Evolutionary conservation across 805 yeast genomes (phyloP).

Genomic region (Lipomyces spencermartinsiae): DNA sequence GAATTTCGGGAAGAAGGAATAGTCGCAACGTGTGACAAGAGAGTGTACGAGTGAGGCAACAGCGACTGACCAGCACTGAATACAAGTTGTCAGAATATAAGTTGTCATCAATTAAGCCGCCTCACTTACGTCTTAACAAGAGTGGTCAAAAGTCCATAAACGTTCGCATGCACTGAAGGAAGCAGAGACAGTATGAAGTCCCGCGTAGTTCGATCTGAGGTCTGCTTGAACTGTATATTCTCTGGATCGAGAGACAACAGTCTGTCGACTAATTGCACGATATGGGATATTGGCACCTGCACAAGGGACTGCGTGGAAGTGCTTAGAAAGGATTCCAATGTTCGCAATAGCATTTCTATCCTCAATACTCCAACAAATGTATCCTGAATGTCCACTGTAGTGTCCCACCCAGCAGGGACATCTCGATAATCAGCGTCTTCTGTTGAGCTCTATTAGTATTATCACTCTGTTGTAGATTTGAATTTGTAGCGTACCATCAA

Average conservation of each 20-base stretch:
- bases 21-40: slow-evolving; percentile 17
- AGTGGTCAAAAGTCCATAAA: slow-evolving; percentile 22
- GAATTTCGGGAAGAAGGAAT: slow-evolving; percentile 1
- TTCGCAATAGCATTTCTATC: slow-evolving; percentile 27
- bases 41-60: slow-evolving; percentile 15
- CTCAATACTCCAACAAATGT: slow-evolving; percentile 20
- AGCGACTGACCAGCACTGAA: slow-evolving; percentile 19
- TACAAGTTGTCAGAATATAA: neutral
- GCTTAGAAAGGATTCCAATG: slow-evolving; percentile 25
- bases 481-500: slow-evolving; percentile 11
- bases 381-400: slow-evolving; percentile 12
- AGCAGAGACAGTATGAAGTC: slow-evolving; percentile 22
- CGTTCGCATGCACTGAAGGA: slow-evolving; percentile 30
- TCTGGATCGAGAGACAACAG: slow-evolving; percentile 15
- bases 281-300: slow-evolving; percentile 24
- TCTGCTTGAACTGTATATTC: slow-evolving; percentile 14
- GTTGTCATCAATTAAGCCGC: neutral
- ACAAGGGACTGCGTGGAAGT: slow-evolving; percentile 14
- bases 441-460: neutral
- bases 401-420: slow-evolving; percentile 26
- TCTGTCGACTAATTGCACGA: slow-evolving; percentile 18
- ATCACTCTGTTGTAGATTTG: neutral
- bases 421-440: slow-evolving; percentile 17
- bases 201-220: slow-evolving; percentile 24
- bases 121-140: slow-evolving; percentile 7